A percentile compares a stretch with the other conserved stretches of the same genome.
phyloP scores from a whole-genome alignment of 2,329 filamentous ascomycete species.

The Fusarium nygamai region DNA sequence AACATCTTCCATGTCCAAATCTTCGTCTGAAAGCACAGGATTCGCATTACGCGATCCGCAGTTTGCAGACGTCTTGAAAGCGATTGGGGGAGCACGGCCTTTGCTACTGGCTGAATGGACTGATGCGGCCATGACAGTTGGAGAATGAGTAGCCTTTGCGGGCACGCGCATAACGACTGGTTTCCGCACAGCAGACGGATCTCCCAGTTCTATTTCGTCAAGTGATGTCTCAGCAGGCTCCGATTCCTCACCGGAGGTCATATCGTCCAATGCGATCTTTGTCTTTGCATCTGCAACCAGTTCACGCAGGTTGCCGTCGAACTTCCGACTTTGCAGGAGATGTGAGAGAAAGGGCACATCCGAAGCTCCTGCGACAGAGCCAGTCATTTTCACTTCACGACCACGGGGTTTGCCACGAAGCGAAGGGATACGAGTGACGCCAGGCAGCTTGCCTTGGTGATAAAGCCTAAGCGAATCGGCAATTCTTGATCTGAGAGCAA shows the following conservation, averaged over 20 bases:
- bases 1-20: slow-evolving; percentile 64
- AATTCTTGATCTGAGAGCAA: slow-evolving; percentile 62
- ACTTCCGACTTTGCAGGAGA: slow-evolving; percentile 69
- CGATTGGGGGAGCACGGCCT: slow-evolving; percentile 54
- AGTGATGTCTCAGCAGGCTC: slow-evolving; percentile 48
- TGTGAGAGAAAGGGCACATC: slow-evolving; percentile 75
- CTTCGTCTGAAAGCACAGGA: slow-evolving; percentile 53
- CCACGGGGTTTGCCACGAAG: slow-evolving; percentile 17
- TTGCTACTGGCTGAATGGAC: slow-evolving; percentile 68
- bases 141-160: slow-evolving; percentile 65
- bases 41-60: slow-evolving; percentile 35
- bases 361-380: slow-evolving; percentile 62
- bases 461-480: slow-evolving; percentile 63
- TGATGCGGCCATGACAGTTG: slow-evolving; percentile 53
- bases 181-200: slow-evolving; percentile 43
- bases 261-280: slow-evolving; percentile 60
- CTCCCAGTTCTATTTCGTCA: slow-evolving; percentile 12
- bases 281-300: slow-evolving; percentile 69
- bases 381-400: slow-evolving; percentile 20
- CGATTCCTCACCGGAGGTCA: slow-evolving; percentile 65
- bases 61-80: slow-evolving; percentile 51
- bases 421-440: slow-evolving; percentile 57
- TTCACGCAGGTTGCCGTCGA: slow-evolving; percentile 67
- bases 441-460: slow-evolving; percentile 61
- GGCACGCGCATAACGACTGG: slow-evolving; percentile 67